Evolutionary conservation across 169 alveolate species (phyloP).

Genomic region (Amoebophrya sp.): DNA sequence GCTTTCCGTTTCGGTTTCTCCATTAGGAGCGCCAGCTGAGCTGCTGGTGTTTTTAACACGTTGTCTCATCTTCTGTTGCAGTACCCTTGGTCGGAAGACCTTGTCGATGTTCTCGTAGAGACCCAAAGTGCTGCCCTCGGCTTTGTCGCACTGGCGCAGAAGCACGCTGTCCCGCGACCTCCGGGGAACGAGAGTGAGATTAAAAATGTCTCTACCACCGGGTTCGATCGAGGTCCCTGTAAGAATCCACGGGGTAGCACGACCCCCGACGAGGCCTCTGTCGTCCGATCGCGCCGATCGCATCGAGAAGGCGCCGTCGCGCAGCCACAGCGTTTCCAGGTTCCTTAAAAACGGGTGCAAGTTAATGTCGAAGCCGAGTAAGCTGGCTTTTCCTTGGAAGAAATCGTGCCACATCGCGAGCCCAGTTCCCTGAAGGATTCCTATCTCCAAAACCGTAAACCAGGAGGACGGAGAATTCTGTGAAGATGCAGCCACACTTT

Average conservation of each 20-base stretch:
- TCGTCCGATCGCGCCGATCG: background rate
- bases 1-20: too few species aligned
- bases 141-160: background rate
- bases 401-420: conserved; percentile 3
- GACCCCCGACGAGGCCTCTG: too few species aligned
- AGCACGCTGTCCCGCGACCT: too few species aligned
- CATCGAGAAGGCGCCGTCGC: background rate
- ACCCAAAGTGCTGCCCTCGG: background rate
- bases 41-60: too few species aligned
- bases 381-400: background rate
- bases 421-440: background rate
- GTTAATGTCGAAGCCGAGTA: background rate
- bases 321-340: background rate
- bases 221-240: too few species aligned
- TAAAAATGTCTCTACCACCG: too few species aligned
- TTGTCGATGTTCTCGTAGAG: conserved; percentile 15
- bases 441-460: background rate
- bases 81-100: background rate
- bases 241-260: too few species aligned
- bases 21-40: too few species aligned
- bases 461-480: too few species aligned
- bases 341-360: background rate
- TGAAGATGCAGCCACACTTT: background rate
- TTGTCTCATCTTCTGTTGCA: background rate
- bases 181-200: too few species aligned